Conservation (phyloP, 108 stramenopile genomes). For the Seminavis robusta region DNA sequence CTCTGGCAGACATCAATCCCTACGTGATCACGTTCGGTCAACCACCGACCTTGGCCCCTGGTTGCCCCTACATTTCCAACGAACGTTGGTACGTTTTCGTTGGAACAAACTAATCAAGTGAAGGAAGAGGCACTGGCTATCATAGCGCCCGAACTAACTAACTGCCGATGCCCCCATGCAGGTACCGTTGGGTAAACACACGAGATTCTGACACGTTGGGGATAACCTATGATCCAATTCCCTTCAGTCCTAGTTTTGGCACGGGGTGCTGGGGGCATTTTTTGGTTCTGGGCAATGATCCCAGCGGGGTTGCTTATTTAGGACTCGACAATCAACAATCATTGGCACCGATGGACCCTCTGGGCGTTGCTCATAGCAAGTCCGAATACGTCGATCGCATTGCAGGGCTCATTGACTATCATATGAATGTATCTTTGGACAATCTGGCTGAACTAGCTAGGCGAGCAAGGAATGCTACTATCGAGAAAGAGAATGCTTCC, state of each 20-base stretch:
- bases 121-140: too few relatives aligned
- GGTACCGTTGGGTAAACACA: slow-evolving; percentile 23
- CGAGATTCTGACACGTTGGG: slow-evolving; percentile 10
- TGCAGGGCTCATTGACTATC: neutral
- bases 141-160: too few relatives aligned
- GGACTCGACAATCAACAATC: slow-evolving; percentile 19
- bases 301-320: slow-evolving; percentile 23
- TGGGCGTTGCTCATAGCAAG: slow-evolving; percentile 31
- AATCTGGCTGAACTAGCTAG: too few relatives aligned
- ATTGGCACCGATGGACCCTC: slow-evolving; percentile 7
- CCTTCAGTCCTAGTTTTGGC: slow-evolving; percentile 25
- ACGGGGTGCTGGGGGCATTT: slow-evolving; percentile 28
- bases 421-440: neutral
- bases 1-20: slow-evolving; percentile 27
- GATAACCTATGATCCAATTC: slow-evolving; percentile 32
- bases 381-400: slow-evolving; percentile 31
- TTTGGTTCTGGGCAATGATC: slow-evolving; percentile 20
- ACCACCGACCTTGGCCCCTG: slow-evolving; percentile 21
- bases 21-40: slow-evolving; percentile 39
- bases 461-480: too few relatives aligned
- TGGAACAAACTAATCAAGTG: too few relatives aligned
- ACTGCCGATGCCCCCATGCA: too few relatives aligned
- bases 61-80: slow-evolving; percentile 13
- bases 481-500: too few relatives aligned
- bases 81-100: slow-evolving; percentile 23